Base-by-base conservation (phyloP, 2,329 filamentous ascomycete genomes). In the Fusarium tuaranense region DNA sequence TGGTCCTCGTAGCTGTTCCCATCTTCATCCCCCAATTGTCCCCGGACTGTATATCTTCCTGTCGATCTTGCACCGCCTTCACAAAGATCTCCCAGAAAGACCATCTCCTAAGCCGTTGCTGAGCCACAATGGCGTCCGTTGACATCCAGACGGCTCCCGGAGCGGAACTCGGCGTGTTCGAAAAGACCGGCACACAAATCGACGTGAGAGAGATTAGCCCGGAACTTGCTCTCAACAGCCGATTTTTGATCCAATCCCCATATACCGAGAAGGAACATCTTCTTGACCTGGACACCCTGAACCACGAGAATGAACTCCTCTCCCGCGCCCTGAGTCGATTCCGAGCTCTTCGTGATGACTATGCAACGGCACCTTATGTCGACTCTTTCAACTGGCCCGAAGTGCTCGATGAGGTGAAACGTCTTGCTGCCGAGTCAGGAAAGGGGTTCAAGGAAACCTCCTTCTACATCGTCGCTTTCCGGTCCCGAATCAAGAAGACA, bases 401-500 rank as follows among this genome's bases (percentile, higher is more conserved):
- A 48, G 87, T 95, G 16, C 85, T 97, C 13, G 83, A 84, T 5
- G 84, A 88, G 36, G 83, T 97, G 62, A 87, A 84, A 67, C 79
- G 84, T 2, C 84, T 95, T 4, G 83, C 86, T 13, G 76, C 78
- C 4, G 80, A 83, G 10, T 87, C 82, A 8, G 81, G 87, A 14
- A 83, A 83, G 7, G 70, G 67, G 3, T 96, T 93, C 91, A 88
- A 86, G 64, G 85, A 88, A 69, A 88, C 87, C 60, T 87, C 86
- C 32, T 97, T 96, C 85, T 97, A 96, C 83, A 91, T 97, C 66
- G 95, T 98, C 46, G 92, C 92, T 6, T 98, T 98, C 83, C 89
- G 94, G 18, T 96, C 93, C 7, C 89, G 87, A 73, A 90, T 98
- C 66, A 91, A 91, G 41, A 86, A 88, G 2, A 89, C 87, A 14